Evolutionary conservation across 345 rosid species (phyloP), one percentile per base, ranked within the genome.

Genomic region (Salix exigua): DNA sequence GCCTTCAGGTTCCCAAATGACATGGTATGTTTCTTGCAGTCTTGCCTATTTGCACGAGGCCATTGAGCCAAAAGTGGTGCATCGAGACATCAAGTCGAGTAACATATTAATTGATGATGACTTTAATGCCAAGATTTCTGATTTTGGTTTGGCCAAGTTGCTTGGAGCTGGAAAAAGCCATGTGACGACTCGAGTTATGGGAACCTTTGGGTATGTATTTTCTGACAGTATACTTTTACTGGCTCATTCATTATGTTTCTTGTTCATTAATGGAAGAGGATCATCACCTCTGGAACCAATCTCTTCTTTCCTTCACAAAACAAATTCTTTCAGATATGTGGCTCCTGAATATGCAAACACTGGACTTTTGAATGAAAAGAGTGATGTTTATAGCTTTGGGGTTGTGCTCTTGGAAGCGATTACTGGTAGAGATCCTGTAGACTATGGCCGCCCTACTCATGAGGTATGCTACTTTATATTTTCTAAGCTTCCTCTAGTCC

Each of bases 321-420:
- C 68, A 14, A 76, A 53, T 66, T 70, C 35, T 75, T 64, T 38
- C 91, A 96, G 98, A 28, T 96, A 96, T 46, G 99, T 96, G 68
- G 99, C 99, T 78, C 99, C 99, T 25, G 99, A 96, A 83, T 96
- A 96, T 79, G 99, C 99, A 70, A 94, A 96, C 75, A 90, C 97
- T 7, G 99, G 99, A 64, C 97, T 96, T 75, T 77, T 96, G 84
- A 96, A 96, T 77, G 99, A 96, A 85, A 96, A 96, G 81, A 96
- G 99, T 30, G 99, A 96, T 83, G 99, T 96, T 68, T 96, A 94
- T 83, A 96, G 99, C 86, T 94, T 89, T 21, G 99, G 99, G 12
- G 98, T 96, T 80, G 87, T 96, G 67, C 87, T 96, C 55, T 84
- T 96, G 82, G 98, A 96, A 83, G 92, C 97, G 55, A 87, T 96